A percentile compares a stretch with the other conserved stretches of the same genome.
phyloP scores from a whole-genome alignment of 495 filamentous ascomycete species.

The Podospora fimiseda region DNA sequence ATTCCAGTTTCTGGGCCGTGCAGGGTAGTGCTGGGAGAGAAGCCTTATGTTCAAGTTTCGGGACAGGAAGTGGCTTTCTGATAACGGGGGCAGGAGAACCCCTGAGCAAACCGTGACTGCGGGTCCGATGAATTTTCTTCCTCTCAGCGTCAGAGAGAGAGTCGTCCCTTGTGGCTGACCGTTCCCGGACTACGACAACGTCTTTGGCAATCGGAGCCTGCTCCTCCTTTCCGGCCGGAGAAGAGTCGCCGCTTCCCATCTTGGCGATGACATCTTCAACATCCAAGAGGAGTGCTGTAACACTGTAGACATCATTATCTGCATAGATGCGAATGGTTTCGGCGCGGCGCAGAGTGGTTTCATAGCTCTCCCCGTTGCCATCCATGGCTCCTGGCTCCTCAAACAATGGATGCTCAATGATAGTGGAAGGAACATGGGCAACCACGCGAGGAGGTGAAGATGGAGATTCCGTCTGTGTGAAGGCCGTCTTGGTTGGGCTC shows the following conservation, averaged over 20 bases:
- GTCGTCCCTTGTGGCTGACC: background rate
- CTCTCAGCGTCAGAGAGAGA: constrained; percentile 23
- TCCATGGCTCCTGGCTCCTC: constrained; percentile 27
- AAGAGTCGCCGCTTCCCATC: constrained; percentile 32
- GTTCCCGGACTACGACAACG: background rate
- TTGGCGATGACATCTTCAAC: constrained; percentile 55
- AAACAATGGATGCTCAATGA: constrained; percentile 38
- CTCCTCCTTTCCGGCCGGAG: background rate
- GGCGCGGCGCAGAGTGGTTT: constrained; percentile 30
- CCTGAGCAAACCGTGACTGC: constrained; percentile 36
- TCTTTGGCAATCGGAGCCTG: constrained; percentile 11
- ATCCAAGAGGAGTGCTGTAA: constrained; percentile 47
- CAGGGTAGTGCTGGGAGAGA: constrained; percentile 10
- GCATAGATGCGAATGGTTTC: constrained; percentile 65
- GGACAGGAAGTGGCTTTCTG: constrained; percentile 14
- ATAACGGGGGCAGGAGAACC: constrained; percentile 5
- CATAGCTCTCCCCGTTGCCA: constrained; percentile 18
- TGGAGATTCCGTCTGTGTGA: constrained; percentile 24
- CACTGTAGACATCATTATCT: constrained; percentile 51
- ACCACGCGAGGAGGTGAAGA: constrained; percentile 40
- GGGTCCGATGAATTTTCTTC: constrained; percentile 29
- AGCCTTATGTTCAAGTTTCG: constrained; percentile 20
- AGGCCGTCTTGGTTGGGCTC: constrained; percentile 35
- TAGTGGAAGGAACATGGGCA: constrained; percentile 43
- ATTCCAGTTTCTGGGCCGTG: background rate